Evolutionary conservation across 2,329 filamentous ascomycete genomes (phyloP), one percentile per base, ranked within the genome.

Genomic region (Calonectria henricotiae): DNA sequence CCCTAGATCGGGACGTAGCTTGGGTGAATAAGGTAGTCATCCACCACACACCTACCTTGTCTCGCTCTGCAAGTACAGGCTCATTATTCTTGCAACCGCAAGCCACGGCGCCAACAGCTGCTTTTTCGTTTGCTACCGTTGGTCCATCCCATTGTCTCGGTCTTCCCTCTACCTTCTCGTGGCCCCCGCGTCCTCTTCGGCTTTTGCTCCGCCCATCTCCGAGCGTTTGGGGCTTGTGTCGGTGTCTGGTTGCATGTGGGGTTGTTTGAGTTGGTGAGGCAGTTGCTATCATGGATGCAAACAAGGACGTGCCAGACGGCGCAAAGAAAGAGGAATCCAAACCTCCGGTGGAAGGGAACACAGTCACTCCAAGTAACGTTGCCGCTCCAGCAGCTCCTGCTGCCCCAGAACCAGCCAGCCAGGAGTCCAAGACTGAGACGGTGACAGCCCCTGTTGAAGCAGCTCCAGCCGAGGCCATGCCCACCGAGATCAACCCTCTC

Each of bases 291-390:
- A 77, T 74, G 74, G 66, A 71, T 69, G 68, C 70, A 43, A 69
- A 74, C 58, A 78, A 77, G 55, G 75, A 70, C 51, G 67, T 67
- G 25, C 63, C 74, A 55, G 78, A 78, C 46, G 72, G 65, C 43
- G 65, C 69, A 62, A 75, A 78, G 64, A 73, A 72, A 55, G 73
- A 77, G 43, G 75, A 79, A 63, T 47, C 74, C 62, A 77, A 74
- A 62, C 35, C 72, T 23, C 61, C 65, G 13, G 67, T 69, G 8
- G 47, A 51, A n/a, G 49, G 49, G 11, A 46, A 30, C 20, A 12
- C 23, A n/a, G 6, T 13, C 8, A 17, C 17, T n/a, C 32, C 49
- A 30, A 46, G 43, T 46, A n/a, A 35, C 17, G 32, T 32, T 15
- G 4, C 46, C 7, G 41, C 20, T 41, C n/a, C 49, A n/a, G 25